Base-by-base conservation (phyloP, 192 early-diverging fungal species). In the Backusella mclennaniae region DNA sequence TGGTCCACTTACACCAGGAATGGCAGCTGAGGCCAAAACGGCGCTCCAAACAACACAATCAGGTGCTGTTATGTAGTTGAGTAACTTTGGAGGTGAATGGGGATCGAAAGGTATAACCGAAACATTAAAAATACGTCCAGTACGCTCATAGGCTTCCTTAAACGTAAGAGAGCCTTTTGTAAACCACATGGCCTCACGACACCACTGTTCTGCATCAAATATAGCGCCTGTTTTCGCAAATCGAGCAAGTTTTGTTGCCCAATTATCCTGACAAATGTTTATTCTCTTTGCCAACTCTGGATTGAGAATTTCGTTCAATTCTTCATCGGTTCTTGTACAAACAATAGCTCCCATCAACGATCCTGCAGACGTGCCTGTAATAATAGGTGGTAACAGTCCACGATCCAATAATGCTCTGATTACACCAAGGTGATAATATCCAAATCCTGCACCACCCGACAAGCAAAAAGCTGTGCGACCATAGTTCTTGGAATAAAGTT, bases 1-100 rank as follows among this genome's bases (percentile, higher is more conserved):
- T 35, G 35, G 19, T 52, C 26, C 1, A 71, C 71, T 83, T 84
- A 84, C 85, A 42, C 92, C 92, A 1, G 97, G 97, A 36, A 97
- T 87, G 15, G 95, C 93, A 49, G 92, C 92, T 56, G 92, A 93
- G 2, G 97, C 97, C 75, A 97, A 84, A 1, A 84, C 71, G 6
- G 97, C 97, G 36, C 92, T 93, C 88, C 92, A 93, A 74, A 99
- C 87, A 36, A 96, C 80, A 72, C 97, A 95, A 73, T 97, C 87
- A 39, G 94, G 92, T 23, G 92, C 88, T 26, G 93, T 96, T 7
- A 97, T 77, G 82, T 97, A 96, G 77, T 97, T 99, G 17, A 97
- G 83, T 41, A 96, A 77, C 83, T 96, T 94, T 21, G 92, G 89
- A 63, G 92, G 90, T 19, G 92, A 89, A 75, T 92, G 89, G 4